phyloP scores from a whole-genome alignment of 1,284 basidiomycete genomes.

The Schizophyllum commune region DNA sequence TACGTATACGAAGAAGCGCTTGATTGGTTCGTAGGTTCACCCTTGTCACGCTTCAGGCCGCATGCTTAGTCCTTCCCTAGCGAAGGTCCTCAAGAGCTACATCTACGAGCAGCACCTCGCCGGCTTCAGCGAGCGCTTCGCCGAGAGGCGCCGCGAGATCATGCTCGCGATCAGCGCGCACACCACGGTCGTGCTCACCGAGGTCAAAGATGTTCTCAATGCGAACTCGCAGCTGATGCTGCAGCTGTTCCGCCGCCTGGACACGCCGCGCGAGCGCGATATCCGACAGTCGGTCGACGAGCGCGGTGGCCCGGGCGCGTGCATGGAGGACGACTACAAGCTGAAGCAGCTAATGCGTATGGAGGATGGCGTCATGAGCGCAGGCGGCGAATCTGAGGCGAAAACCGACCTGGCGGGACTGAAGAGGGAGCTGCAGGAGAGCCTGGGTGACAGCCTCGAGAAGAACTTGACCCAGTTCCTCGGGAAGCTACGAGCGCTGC shows the following conservation, averaged over 20 bases:
- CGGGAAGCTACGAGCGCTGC: conserved; percentile 31
- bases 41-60: neutral
- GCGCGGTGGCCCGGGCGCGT: conserved; percentile 20
- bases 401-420: conserved; percentile 17
- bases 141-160: conserved; percentile 24
- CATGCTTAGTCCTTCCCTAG: conserved; percentile 11
- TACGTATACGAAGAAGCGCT: conserved; percentile 19
- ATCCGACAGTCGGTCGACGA: conserved; percentile 20
- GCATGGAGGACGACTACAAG: conserved; percentile 16
- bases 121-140: conserved; percentile 24
- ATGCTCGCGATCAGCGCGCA: conserved; percentile 24
- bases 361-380: conserved; percentile 8
- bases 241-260: conserved; percentile 17
- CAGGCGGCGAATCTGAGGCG: conserved; percentile 2
- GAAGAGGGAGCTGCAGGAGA: conserved; percentile 26
- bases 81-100: conserved; percentile 29
- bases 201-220: conserved; percentile 24
- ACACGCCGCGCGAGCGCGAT: conserved; percentile 22
- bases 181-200: conserved; percentile 24
- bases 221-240: conserved; percentile 16
- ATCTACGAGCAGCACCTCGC: conserved; percentile 29
- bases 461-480: conserved; percentile 30
- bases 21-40: conserved; percentile 15
- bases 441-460: conserved; percentile 27
- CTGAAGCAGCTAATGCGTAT: conserved; percentile 18